A percentile compares a stretch with the other conserved stretches of the same genome.
Conservation (phyloP, 345 rosid species). For the Adansonia digitata region DNA sequence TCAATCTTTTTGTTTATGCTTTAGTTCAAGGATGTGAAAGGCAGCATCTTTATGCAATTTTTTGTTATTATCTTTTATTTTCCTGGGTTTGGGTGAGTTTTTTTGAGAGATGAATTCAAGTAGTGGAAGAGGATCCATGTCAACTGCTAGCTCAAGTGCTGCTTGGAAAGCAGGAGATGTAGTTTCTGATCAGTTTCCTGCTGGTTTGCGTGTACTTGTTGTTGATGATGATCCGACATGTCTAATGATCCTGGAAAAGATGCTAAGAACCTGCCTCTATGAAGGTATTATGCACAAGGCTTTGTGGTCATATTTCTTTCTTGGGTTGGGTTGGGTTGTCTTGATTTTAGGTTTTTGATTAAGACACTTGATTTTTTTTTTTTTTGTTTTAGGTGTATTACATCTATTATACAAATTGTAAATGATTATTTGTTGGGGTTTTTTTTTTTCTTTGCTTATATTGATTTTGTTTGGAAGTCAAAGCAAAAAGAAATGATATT, state of each 20-base stretch:
- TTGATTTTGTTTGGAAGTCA: conserved; percentile 17
- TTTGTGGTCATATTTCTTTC: neutral
- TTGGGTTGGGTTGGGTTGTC: neutral
- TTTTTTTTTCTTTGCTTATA: neutral
- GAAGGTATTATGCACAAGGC: conserved; percentile 42
- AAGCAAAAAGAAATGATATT: neutral
- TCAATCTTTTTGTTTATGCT: conserved; percentile 11
- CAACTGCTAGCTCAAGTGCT: conserved; percentile 47
- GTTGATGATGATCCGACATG: conserved; percentile 97
- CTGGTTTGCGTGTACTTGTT: conserved; percentile 74
- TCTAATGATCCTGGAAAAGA: conserved; percentile 83
- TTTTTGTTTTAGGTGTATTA: conserved; percentile 8
- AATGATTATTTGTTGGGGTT: conserved; percentile 17
- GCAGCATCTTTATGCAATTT: neutral
- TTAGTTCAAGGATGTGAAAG: conserved; percentile 26
- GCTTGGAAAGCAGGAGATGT: conserved; percentile 42
- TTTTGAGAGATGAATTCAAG: conserved; percentile 56
- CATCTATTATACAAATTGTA: conserved; percentile 10
- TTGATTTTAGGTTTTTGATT: neutral
- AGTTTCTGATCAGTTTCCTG: conserved; percentile 71
- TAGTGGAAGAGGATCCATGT: conserved; percentile 63
- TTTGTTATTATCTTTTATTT: conserved; percentile 9
- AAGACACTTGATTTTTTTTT: conserved; percentile 4
- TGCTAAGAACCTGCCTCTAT: conserved; percentile 74
- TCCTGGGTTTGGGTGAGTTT: conserved; percentile 16